Evolutionary conservation across 768 basidiomycete species (phyloP), one percentile per base, ranked within the genome.

Genomic region (Boletus speciosus): DNA sequence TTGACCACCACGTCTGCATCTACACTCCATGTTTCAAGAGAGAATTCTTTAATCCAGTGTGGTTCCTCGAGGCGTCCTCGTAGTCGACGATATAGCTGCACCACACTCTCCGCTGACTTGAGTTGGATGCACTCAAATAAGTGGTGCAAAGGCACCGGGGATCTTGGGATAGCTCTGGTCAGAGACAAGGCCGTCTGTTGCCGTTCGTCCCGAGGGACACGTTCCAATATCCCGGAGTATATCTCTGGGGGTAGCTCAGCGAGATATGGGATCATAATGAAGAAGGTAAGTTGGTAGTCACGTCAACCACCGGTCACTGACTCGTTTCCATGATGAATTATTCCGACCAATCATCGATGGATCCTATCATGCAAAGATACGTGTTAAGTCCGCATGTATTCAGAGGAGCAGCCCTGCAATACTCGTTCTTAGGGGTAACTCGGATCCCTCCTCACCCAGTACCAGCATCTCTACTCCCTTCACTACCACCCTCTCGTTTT

Each of bases 1-100:
- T 88, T 89, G 62, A 86, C 77, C 39, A 91, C 71, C 14, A 90
- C 78, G 54, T 90, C 84, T 3, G 89, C 85, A 63, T 93, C 89
- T 29, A 83, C 83, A 7, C 65, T 74, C 88, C 89, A 94, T 14
- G 78, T 73, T 65, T 84, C 76, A 34, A 88, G 64, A 14, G 73
- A 73, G 47, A 89, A 71, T 7, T 73, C 72, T 43, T 75, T 74
- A 10, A 88, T 71, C 74, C 77, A 78, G 4, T 56, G 50, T 7
- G 72, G 63, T 41, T 73, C 66, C 1, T 70, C 57, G 1, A 60
- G 59, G 29, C 63, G 57, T 35, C 68, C 69, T 32, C 80, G 75
- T 14, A 93, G 72, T 52, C 82, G 80, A 12, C 68, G 66, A 62
- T 86, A 78, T n/a, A 91, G 70, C 12, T 74, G 74, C 27, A 78